Evolutionary conservation across 345 rosid species (phyloP).

Genomic region (Brassica juncea): DNA sequence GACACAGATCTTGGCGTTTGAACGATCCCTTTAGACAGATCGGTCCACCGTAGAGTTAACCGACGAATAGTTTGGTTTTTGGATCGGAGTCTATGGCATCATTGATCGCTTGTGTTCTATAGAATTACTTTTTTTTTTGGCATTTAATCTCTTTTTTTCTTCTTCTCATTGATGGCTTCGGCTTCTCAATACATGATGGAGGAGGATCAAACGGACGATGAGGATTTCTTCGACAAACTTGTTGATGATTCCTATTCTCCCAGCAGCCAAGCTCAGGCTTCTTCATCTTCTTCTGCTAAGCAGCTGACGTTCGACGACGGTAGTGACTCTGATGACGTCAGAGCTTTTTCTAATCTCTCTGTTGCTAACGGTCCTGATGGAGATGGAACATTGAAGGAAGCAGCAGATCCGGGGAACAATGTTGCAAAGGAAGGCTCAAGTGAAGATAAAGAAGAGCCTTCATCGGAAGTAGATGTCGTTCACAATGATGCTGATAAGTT

Average conservation of each 20-base stretch:
- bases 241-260: slow-evolving; percentile 62
- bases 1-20: slow-evolving; percentile 39
- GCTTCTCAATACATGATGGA: slow-evolving; percentile 67
- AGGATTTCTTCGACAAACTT: slow-evolving; percentile 90
- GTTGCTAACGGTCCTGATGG: slow-evolving; percentile 29
- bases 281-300: slow-evolving; percentile 17
- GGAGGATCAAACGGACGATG: slow-evolving; percentile 93
- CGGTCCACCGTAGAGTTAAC: background rate
- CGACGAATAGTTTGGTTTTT: too few relatives aligned
- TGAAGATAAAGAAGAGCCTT: slow-evolving; percentile 28
- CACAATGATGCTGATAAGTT: slow-evolving; percentile 25
- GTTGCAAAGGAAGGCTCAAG: slow-evolving; percentile 25
- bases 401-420: slow-evolving; percentile 25
- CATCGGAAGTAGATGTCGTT: slow-evolving; percentile 32
- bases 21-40: background rate
- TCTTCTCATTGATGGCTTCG: slow-evolving; percentile 59
- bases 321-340: slow-evolving; percentile 56
- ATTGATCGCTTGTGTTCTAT: too few relatives aligned
- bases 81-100: too few relatives aligned
- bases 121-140: too few relatives aligned
- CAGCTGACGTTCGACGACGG: slow-evolving; percentile 39
- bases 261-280: slow-evolving; percentile 2
- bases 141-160: background rate
- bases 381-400: slow-evolving; percentile 35
- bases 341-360: slow-evolving; percentile 60